These are phyloP conservation scores for Plasmodium blacklocki DNA, from an alignment of 169 alveolate species.

Conservation along the genomic window DNA sequence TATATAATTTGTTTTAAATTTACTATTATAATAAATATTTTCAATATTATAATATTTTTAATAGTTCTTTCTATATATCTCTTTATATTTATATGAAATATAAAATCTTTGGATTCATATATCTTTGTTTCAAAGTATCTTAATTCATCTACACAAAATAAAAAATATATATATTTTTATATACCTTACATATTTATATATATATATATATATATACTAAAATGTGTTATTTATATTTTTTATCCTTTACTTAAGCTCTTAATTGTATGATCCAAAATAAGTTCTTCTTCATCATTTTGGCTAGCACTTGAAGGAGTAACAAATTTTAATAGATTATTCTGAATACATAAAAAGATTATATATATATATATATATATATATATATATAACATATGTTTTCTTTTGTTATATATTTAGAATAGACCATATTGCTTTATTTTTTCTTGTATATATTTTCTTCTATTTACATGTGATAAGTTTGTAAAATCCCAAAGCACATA, in stretches of 20 bases:
- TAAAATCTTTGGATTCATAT: constrained; percentile 38
- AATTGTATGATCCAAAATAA: constrained; percentile 30
- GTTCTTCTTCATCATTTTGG: constrained; percentile 25
- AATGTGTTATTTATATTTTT: neutral
- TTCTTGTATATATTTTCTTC: neutral
- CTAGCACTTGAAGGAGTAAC: constrained; percentile 4
- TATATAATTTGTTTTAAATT: neutral
- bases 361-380: neutral
- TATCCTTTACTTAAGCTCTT: constrained; percentile 15
- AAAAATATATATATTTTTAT: neutral
- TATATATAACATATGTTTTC: neutral
- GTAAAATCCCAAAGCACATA: constrained; percentile 37
- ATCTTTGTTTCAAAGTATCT: constrained; percentile 46
- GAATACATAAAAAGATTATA: neutral
- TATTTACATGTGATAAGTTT: constrained; percentile 33
- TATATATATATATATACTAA: neutral
- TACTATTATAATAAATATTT: constrained; percentile 54
- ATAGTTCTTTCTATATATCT: constrained; percentile 22
- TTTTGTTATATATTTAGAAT: neutral
- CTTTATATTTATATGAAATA: constrained; percentile 46
- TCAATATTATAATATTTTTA: constrained; percentile 29
- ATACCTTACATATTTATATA: neutral
- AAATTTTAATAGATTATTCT: constrained; percentile 43
- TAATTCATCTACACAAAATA: constrained; percentile 20
- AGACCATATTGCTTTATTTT: neutral